Base-by-base conservation (phyloP, 2,329 filamentous ascomycete genomes). In the Fusarium domesticum region DNA sequence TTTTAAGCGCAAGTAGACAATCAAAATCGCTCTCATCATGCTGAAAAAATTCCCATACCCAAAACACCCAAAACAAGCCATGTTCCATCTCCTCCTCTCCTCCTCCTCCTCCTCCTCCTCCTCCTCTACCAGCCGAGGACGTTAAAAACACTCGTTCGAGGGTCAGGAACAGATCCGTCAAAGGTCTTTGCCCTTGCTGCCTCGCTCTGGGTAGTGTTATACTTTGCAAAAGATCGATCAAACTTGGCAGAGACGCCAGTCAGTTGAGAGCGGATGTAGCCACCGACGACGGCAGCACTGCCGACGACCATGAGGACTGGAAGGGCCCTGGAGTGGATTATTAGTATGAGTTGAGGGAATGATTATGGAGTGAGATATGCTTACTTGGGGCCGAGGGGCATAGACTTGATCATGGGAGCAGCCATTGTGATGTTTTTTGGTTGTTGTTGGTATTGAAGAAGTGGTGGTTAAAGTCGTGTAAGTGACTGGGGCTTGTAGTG, bases 111-210 rank as follows among this genome's bases (percentile, higher is more conserved):
- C n/a, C n/a, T n/a, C n/a, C n/a, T n/a, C n/a, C 10, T 23, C 10
- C 10, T 23, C 6, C 6, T 23, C 20, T 35, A 54, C 57, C 57
- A 59, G 38, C 57, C 53, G 14, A 59, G 54, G 23, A 59, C 41
- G 39, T 59, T 59, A 36, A 51, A 59, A 14, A 57, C 31, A 33
- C 57, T 59, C 35, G 54, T 57, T 42, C 57, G 50, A 6, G 53
- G 53, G 20, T 59, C 57, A 11, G 58, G 54, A 3, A 57, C 53
- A 36, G 52, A 45, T 1, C 57, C 57, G 6, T 50, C 16, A 14
- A 59, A 59, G 1, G 54, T 43, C 40, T 51, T 53, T 42, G 43
- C 49, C 23, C 57, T 42, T 36, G 35, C 47, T 12, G 44, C 41
- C 15, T 59, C 57, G 39, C 57, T 59, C 25, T 51, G 39, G 8